These are phyloP conservation scores for Acorus calamus DNA, from an alignment of 106 monocot genomes.

Conservation along the genomic window DNA sequence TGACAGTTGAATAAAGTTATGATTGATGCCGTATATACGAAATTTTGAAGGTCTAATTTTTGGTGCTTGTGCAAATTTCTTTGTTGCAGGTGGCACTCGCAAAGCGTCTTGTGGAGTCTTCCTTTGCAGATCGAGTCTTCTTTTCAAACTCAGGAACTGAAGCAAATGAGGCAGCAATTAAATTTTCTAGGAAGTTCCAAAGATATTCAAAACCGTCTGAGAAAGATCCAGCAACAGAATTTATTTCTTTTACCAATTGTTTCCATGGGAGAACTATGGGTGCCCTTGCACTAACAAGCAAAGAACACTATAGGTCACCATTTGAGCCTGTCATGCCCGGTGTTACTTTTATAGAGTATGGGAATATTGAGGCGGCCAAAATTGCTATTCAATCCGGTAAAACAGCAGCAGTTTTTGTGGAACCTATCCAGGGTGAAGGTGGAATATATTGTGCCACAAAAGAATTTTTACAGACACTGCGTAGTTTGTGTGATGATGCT, in stretches of 20 bases:
- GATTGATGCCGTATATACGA: no score
- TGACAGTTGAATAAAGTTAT: no score
- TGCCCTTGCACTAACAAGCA: constrained; percentile 82
- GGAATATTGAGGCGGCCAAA: constrained; percentile 48
- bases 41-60: no score
- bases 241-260: constrained; percentile 69
- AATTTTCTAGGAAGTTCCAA: constrained; percentile 86
- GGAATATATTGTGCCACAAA: constrained; percentile 74
- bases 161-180: constrained; percentile 98
- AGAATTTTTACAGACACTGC: constrained; percentile 48
- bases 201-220: constrained; percentile 18
- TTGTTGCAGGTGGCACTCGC: constrained; percentile 58
- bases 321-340: constrained; percentile 97
- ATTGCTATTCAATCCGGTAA: constrained; percentile 42
- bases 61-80: no score
- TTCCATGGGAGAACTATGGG: constrained; percentile 97
- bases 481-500: constrained; percentile 46
- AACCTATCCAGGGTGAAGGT: constrained; percentile 96
- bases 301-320: constrained; percentile 67
- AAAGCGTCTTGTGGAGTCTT: constrained; percentile 59
- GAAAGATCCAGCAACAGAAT: constrained; percentile 46
- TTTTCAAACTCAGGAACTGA: constrained; percentile 94
- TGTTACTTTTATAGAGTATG: constrained; percentile 73
- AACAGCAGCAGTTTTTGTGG: constrained; percentile 92
- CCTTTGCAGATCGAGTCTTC: constrained; percentile 91